Evolutionary conservation across 169 alveolate genomes (phyloP).

Genomic region (Plasmodium inui): DNA sequence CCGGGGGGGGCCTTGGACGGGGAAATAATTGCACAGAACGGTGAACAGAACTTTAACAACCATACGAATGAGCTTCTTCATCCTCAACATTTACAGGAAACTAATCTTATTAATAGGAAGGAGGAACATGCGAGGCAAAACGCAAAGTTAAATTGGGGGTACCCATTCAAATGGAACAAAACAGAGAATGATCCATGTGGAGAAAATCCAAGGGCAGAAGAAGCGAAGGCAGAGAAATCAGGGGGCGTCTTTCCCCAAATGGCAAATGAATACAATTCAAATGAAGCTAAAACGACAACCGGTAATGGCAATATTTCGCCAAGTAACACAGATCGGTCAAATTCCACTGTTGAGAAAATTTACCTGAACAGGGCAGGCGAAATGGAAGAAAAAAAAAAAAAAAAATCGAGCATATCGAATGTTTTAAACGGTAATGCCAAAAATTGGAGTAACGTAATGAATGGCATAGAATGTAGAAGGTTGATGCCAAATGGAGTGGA

Average conservation of each 20-base stretch:
- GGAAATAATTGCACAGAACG: neutral
- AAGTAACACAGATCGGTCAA: neutral
- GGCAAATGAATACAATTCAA: neutral
- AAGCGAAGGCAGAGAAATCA: neutral
- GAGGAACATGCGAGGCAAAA: neutral
- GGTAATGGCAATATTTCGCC: neutral
- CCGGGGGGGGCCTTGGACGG: neutral
- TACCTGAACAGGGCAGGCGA: constrained; percentile 1
- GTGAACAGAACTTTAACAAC: neutral
- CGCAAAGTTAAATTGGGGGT: neutral
- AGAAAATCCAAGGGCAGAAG: neutral
- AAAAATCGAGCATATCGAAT: neutral
- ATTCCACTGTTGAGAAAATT: neutral
- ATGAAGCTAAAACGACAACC: neutral
- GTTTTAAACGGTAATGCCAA: neutral
- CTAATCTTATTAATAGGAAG: neutral
- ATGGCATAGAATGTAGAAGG: neutral
- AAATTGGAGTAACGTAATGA: neutral
- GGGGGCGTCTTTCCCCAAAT: neutral
- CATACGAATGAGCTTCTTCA: neutral
- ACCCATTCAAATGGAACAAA: neutral
- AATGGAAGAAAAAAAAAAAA: neutral
- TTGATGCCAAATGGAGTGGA: neutral
- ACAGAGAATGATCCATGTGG: neutral
- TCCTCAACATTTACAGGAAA: neutral